Percentiles rank a stretch among this genome's conserved stretches.
These are phyloP conservation scores for Tulasnella sp. DNA, from an alignment of 768 basidiomycete genomes.

Conservation along the genomic window DNA sequence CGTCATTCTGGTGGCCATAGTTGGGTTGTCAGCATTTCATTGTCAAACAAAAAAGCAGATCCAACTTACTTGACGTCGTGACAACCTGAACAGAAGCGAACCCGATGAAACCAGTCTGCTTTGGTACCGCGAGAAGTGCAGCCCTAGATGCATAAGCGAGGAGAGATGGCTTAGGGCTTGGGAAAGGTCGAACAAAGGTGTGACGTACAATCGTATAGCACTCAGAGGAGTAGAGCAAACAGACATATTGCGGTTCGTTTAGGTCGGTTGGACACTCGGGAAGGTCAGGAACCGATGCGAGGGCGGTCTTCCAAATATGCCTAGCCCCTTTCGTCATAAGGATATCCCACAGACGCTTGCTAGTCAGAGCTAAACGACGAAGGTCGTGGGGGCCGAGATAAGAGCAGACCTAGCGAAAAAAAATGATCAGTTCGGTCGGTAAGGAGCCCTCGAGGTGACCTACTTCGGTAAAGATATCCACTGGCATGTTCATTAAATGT, in stretches of 20 bases:
- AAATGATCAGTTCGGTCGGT: background rate
- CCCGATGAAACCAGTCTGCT: background rate
- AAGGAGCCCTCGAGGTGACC: too few species aligned
- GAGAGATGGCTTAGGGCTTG: background rate
- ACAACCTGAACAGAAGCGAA: slow-evolving; percentile 8
- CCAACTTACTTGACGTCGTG: slow-evolving; percentile 1
- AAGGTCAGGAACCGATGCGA: background rate
- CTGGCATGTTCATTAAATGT: slow-evolving; percentile 28
- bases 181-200: background rate
- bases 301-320: slow-evolving; percentile 18
- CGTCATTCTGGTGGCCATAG: background rate
- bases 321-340: background rate
- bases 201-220: slow-evolving; percentile 9
- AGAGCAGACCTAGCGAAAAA: slow-evolving; percentile 13
- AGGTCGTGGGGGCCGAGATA: slow-evolving; percentile 22
- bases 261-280: slow-evolving; percentile 25
- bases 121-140: background rate
- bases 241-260: slow-evolving; percentile 25
- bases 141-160: background rate
- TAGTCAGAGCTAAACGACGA: slow-evolving; percentile 13
- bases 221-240: slow-evolving; percentile 14
- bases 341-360: slow-evolving; percentile 17
- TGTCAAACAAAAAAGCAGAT: background rate
- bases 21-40: background rate
- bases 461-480: slow-evolving; percentile 28